These are phyloP conservation scores for Uronychia binucleata DNA, from an alignment of 73 alveolate species.

Conservation along the genomic window DNA sequence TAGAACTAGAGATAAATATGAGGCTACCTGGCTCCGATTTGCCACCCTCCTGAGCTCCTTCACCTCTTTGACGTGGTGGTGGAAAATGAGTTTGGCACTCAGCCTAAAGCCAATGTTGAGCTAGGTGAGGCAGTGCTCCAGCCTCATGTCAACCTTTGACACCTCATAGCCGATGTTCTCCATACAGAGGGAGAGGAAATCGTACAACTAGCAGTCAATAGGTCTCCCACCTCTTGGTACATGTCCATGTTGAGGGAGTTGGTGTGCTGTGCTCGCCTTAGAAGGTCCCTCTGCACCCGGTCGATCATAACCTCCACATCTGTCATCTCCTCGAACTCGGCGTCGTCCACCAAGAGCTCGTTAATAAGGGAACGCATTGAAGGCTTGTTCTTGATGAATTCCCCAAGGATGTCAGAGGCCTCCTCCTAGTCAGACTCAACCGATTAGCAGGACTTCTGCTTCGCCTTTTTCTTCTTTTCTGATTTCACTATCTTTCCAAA, in stretches of 20 bases:
- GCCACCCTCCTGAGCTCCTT: background rate
- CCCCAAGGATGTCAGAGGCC: background rate
- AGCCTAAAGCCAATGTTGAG: background rate
- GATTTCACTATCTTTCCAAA: background rate
- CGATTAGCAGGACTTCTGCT: background rate
- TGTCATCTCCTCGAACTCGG: background rate
- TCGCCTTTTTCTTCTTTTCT: background rate
- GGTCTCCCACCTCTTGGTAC: background rate
- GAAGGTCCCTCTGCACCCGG: background rate
- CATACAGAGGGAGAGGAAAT: background rate
- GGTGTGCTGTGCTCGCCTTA: background rate
- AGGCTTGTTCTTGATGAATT: background rate
- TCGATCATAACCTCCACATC: background rate
- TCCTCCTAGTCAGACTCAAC: background rate
- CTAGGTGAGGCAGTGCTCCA: background rate
- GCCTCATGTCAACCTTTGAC: background rate
- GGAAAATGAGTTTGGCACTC: background rate
- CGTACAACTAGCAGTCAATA: background rate
- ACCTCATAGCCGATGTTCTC: background rate
- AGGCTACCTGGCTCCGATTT: background rate
- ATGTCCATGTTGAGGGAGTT: background rate
- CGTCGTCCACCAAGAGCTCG: background rate
- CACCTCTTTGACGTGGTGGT: background rate
- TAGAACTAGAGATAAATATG: background rate
- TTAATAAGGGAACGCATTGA: background rate